Conservation (phyloP, 164 flowering plant species). For the Cinnamomum micranthum region DNA sequence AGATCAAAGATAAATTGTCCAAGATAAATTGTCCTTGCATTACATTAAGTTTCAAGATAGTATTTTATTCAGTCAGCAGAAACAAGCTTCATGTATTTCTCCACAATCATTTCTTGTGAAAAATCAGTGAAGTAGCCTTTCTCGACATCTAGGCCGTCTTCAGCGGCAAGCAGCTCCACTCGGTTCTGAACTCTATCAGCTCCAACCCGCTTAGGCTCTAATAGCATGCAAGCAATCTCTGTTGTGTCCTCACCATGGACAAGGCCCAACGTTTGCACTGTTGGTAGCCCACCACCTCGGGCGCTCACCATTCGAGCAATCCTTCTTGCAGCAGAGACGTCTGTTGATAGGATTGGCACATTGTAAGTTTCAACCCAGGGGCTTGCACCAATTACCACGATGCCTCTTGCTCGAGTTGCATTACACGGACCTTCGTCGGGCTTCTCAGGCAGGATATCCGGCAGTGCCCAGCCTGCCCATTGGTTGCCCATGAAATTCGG, state of each 20-base stretch:
- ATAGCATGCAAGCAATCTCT: conserved; percentile 69
- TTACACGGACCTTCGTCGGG: conserved; percentile 59
- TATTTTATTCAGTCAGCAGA: background rate
- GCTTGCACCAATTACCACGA: conserved; percentile 57
- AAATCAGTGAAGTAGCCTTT: conserved; percentile 73
- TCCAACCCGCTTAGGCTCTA: conserved; percentile 62
- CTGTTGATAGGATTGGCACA: conserved; percentile 57
- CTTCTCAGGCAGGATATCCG: conserved; percentile 36
- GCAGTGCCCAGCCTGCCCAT: conserved; percentile 56
- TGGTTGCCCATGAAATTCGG: conserved; percentile 59
- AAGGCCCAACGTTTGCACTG: conserved; percentile 67
- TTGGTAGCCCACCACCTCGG: conserved; percentile 74
- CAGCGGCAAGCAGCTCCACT: conserved; percentile 55
- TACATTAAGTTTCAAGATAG: background rate
- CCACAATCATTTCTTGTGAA: conserved; percentile 36
- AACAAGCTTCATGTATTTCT: conserved; percentile 11
- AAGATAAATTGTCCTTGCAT: background rate
- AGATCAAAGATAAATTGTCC: background rate
- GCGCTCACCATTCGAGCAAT: conserved; percentile 68
- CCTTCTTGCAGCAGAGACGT: conserved; percentile 36
- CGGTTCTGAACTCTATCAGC: conserved; percentile 62
- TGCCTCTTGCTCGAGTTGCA: conserved; percentile 44
- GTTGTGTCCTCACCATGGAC: conserved; percentile 59
- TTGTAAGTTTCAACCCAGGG: conserved; percentile 64
- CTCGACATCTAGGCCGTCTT: conserved; percentile 62